Conservation (phyloP, 1,284 basidiomycete species). For the Phellinidium pouzarii region DNA sequence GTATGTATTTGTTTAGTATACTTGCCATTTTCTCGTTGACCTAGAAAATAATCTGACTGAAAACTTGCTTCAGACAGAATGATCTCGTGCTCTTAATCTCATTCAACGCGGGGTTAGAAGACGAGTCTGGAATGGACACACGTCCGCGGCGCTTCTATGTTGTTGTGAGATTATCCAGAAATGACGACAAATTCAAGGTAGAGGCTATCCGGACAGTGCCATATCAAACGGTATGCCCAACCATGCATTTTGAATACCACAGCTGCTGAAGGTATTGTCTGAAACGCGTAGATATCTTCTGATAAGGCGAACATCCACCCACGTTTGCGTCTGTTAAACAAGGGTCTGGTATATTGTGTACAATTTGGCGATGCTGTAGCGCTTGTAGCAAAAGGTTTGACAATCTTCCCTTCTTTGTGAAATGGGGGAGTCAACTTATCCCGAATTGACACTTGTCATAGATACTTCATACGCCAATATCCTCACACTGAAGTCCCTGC, state of each 20-base stretch:
- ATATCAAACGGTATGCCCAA: constrained; percentile 59
- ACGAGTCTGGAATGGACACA: constrained; percentile 35
- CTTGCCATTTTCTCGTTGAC: background rate
- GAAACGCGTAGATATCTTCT: constrained; percentile 45
- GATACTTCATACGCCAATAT: constrained; percentile 67
- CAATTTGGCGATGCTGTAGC: constrained; percentile 76
- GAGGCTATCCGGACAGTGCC: constrained; percentile 52
- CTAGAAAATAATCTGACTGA: background rate
- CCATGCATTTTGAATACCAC: background rate
- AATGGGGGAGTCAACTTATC: background rate
- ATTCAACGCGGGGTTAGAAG: constrained; percentile 49
- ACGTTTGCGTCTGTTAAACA: constrained; percentile 50
- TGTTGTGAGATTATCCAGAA: constrained; percentile 41
- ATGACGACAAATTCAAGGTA: constrained; percentile 38
- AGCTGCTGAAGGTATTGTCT: background rate
- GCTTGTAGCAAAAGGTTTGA: constrained; percentile 56
- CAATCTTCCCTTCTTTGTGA: constrained; percentile 1
- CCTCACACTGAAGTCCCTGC: constrained; percentile 59
- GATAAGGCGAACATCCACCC: constrained; percentile 66
- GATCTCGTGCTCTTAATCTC: constrained; percentile 56
- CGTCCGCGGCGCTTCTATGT: constrained; percentile 57
- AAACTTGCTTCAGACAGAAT: constrained; percentile 2
- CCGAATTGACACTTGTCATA: constrained; percentile 25
- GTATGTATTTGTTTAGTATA: constrained; percentile 1
- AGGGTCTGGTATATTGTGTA: constrained; percentile 50